A percentile compares a stretch with the other conserved stretches of the same genome.
Conservation (phyloP, 225 moss, liverwort and hornwort species). For the Sphagnum contortum region DNA sequence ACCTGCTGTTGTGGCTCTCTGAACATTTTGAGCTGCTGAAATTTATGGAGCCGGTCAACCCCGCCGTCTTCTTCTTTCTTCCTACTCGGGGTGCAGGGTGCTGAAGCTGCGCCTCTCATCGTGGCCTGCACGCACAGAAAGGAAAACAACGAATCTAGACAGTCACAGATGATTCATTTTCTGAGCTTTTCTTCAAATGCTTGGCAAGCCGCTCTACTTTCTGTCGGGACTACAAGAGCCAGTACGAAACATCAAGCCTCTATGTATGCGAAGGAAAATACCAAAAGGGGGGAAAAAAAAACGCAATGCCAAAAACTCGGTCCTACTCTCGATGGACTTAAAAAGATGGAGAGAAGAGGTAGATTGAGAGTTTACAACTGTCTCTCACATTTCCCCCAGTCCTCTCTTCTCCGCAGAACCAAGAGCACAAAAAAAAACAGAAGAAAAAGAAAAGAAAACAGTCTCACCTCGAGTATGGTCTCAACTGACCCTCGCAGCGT, state of each 20-base stretch:
- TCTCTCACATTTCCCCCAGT: too few relatives aligned
- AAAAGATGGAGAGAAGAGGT: neutral
- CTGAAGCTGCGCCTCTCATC: constrained; percentile 40
- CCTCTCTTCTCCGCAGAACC: neutral
- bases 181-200: neutral
- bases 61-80: constrained; percentile 9
- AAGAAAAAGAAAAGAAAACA: neutral
- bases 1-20: constrained; percentile 28
- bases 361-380: neutral
- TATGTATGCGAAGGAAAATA: neutral
- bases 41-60: constrained; percentile 26
- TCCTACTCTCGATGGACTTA: neutral
- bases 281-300: neutral
- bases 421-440: neutral
- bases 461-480: constrained; percentile 37
- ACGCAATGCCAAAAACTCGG: neutral
- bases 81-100: constrained; percentile 45
- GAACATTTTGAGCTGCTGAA: constrained; percentile 28
- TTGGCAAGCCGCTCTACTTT: neutral
- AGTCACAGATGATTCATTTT: neutral
- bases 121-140: constrained; percentile 20
- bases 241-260: too few relatives aligned
- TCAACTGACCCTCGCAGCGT: constrained; percentile 37
- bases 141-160: neutral
- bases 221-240: too few relatives aligned